Percentiles rank a stretch among this genome's conserved stretches.
phyloP scores from a whole-genome alignment of 1,139 yeast genomes.

The Scheffersomyces insectosa region DNA sequence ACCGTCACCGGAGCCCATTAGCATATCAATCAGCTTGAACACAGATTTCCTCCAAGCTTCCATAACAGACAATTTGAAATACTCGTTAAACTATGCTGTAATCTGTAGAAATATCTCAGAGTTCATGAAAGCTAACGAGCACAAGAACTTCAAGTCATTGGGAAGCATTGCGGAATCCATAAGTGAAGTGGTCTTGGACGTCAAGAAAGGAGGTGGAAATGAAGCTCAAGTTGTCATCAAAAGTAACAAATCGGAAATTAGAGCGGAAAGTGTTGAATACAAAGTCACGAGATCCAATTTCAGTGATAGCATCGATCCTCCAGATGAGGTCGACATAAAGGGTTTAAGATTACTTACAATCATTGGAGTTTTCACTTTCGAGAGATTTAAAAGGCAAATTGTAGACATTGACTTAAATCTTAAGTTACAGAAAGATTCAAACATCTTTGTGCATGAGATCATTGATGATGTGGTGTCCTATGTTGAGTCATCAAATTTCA shows the following conservation, averaged over 20 bases:
- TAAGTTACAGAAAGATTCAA: conserved; percentile 27
- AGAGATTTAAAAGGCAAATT: conserved; percentile 75
- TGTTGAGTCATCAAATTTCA: conserved; percentile 75
- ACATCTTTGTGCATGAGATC: conserved; percentile 34
- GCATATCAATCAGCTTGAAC: conserved; percentile 56
- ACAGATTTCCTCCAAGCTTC: conserved; percentile 77
- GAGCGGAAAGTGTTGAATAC: conserved; percentile 53
- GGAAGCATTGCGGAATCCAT: conserved; percentile 60
- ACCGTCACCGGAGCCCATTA: conserved; percentile 68
- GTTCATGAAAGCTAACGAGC: conserved; percentile 48
- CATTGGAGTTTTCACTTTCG: conserved; percentile 91
- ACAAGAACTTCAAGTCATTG: conserved; percentile 50
- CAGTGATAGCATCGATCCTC: conserved; percentile 12
- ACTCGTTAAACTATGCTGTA: conserved; percentile 86
- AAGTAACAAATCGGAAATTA: conserved; percentile 55
- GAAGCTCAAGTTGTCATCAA: conserved; percentile 46
- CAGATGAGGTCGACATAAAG: conserved; percentile 49
- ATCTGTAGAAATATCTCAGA: conserved; percentile 63
- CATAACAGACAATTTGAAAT: conserved; percentile 70
- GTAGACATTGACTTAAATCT: conserved; percentile 61
- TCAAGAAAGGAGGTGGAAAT: conserved; percentile 52
- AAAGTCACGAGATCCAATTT: conserved; percentile 28
- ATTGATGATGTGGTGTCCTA: conserved; percentile 52
- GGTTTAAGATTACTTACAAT: conserved; percentile 66
- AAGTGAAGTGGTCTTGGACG: conserved; percentile 48